phyloP scores from a whole-genome alignment of 2,329 filamentous ascomycete species.

The Passalora sequoiae region DNA sequence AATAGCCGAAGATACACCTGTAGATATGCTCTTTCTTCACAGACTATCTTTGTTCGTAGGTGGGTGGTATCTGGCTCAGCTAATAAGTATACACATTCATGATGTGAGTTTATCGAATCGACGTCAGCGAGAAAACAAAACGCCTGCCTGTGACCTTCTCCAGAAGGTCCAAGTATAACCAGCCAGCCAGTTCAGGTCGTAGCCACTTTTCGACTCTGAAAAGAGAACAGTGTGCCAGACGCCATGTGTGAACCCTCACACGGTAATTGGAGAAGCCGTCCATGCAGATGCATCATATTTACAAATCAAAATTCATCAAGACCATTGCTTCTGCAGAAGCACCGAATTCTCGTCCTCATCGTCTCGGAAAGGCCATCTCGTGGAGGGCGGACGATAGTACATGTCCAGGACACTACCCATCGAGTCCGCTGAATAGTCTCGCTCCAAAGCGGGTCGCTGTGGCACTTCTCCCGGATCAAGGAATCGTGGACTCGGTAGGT shows the following conservation, averaged over 20 bases:
- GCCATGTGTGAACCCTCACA: background rate
- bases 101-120: too few species aligned
- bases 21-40: too few species aligned
- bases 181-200: slow-evolving; percentile 2
- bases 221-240: background rate
- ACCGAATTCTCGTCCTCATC: background rate
- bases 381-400: slow-evolving; percentile 2
- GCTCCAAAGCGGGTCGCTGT: background rate
- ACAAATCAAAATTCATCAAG: slow-evolving; percentile 5
- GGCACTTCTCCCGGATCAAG: background rate
- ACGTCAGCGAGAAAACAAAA: background rate
- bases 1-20: too few species aligned
- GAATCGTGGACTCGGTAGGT: background rate
- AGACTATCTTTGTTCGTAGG: too few species aligned
- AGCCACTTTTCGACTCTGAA: background rate
- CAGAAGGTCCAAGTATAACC: background rate
- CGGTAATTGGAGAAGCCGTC: background rate
- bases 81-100: slow-evolving; percentile 2
- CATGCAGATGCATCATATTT: slow-evolving; percentile 5
- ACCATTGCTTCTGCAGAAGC: slow-evolving; percentile 1
- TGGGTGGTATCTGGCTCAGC: too few species aligned
- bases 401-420: slow-evolving; percentile 3
- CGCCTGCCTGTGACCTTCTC: background rate
- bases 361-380: slow-evolving; percentile 2
- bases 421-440: background rate